phyloP scores from a whole-genome alignment of 2,329 filamentous ascomycete genomes.

The Fusarium sambucinum region DNA sequence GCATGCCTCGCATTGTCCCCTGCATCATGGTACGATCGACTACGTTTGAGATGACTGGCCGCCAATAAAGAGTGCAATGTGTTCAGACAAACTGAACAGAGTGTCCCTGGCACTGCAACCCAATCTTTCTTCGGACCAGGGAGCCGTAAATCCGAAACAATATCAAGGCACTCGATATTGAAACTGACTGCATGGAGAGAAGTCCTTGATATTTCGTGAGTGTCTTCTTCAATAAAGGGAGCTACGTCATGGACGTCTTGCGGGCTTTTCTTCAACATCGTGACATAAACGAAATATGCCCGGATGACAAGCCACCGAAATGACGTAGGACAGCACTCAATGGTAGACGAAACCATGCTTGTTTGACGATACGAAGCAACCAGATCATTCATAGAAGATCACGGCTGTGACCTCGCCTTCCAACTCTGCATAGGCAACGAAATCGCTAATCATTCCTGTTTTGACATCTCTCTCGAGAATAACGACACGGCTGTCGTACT shows the following conservation, averaged over 20 bases:
- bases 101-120: conserved; percentile 37
- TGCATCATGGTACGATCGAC: conserved; percentile 33
- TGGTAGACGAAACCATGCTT: background rate
- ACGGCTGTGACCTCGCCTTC: conserved; percentile 61
- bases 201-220: background rate
- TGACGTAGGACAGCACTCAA: background rate
- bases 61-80: conserved; percentile 7
- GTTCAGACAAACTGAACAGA: conserved; percentile 12
- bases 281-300: conserved; percentile 6
- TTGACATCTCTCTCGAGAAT: conserved; percentile 70
- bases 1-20: conserved; percentile 34
- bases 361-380: background rate
- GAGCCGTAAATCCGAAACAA: conserved; percentile 32
- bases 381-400: conserved; percentile 59
- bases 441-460: conserved; percentile 67
- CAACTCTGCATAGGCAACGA: conserved; percentile 58
- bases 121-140: conserved; percentile 26
- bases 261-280: background rate
- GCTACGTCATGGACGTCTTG: conserved; percentile 5
- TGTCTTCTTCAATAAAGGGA: background rate
- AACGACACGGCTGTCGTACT: conserved; percentile 70
- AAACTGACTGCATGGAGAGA: conserved; percentile 5
- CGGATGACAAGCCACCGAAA: conserved; percentile 12
- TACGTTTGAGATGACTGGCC: conserved; percentile 18
- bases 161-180: background rate